Evolutionary conservation across 1,284 basidiomycete species (phyloP).

Genomic region (Taiwanofungus camphoratus): DNA sequence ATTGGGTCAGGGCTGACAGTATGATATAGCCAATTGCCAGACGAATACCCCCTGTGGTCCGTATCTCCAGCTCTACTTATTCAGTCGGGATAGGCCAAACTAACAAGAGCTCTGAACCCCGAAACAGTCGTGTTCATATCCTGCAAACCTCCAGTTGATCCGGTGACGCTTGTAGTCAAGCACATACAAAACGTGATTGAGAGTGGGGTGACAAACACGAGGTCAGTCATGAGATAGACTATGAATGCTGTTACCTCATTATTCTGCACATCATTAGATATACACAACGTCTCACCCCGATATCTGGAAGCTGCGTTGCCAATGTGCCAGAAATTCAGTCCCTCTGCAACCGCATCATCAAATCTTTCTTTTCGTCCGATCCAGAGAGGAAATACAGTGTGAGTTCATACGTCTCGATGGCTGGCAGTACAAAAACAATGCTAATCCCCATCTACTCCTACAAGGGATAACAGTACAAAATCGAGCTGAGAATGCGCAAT

Average conservation of each 20-base stretch:
- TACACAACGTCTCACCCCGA: constrained; percentile 63
- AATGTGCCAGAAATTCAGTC: constrained; percentile 62
- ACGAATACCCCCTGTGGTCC: constrained; percentile 75
- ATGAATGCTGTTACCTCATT: background rate
- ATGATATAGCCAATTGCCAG: constrained; percentile 54
- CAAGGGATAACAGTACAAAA: constrained; percentile 55
- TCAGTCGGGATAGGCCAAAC: too few species aligned
- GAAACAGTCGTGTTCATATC: constrained; percentile 76
- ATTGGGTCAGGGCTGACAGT: constrained; percentile 7
- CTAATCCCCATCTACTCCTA: background rate
- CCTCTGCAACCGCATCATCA: constrained; percentile 50
- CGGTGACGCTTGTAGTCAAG: constrained; percentile 62
- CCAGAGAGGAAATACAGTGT: constrained; percentile 40
- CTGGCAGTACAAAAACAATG: background rate
- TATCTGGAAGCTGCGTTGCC: constrained; percentile 58
- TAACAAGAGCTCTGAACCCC: too few species aligned
- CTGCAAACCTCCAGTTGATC: constrained; percentile 70
- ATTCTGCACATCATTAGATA: constrained; percentile 40
- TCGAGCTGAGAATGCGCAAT: constrained; percentile 69
- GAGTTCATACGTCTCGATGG: constrained; percentile 7
- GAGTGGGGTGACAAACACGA: constrained; percentile 60
- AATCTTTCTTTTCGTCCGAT: constrained; percentile 42
- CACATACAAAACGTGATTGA: constrained; percentile 57
- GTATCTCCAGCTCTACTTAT: constrained; percentile 15
- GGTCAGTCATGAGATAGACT: constrained; percentile 36